Conservation (phyloP, 345 rosid species). For the Populus alba region DNA sequence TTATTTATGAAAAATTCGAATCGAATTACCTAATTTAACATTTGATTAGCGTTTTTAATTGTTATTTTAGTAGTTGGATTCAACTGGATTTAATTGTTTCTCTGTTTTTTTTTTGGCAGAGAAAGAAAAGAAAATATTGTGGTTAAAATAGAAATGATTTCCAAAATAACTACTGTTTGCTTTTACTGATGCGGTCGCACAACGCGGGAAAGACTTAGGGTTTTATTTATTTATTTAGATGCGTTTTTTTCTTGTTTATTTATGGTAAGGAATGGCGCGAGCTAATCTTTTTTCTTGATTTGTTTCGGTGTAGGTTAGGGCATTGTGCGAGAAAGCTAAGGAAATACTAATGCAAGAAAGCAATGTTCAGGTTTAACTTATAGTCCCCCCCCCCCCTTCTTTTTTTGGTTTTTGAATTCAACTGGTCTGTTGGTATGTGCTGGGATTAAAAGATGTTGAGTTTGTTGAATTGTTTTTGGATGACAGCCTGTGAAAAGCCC, state of each 20-base stretch:
- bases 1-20: not conserved
- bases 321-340: slow-evolving; percentile 90
- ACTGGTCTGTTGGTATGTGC: not conserved
- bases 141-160: not conserved
- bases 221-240: not conserved
- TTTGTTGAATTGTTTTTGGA: slow-evolving; percentile 16
- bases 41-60: not conserved
- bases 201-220: not conserved
- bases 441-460: not conserved
- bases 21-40: not conserved
- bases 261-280: not conserved
- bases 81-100: not conserved
- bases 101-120: not conserved
- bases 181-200: not conserved
- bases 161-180: not conserved
- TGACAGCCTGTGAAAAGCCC: slow-evolving; percentile 88
- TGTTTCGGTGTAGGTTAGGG: slow-evolving; percentile 55
- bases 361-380: slow-evolving; percentile 74
- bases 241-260: not conserved
- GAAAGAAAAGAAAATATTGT: not conserved
- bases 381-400: too few relatives aligned
- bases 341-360: slow-evolving; percentile 96
- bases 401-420: not conserved
- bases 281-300: not conserved
- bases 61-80: not conserved